Base-by-base conservation (phyloP, 139 green algal genomes). In the Edaphochlamys debaryana region DNA sequence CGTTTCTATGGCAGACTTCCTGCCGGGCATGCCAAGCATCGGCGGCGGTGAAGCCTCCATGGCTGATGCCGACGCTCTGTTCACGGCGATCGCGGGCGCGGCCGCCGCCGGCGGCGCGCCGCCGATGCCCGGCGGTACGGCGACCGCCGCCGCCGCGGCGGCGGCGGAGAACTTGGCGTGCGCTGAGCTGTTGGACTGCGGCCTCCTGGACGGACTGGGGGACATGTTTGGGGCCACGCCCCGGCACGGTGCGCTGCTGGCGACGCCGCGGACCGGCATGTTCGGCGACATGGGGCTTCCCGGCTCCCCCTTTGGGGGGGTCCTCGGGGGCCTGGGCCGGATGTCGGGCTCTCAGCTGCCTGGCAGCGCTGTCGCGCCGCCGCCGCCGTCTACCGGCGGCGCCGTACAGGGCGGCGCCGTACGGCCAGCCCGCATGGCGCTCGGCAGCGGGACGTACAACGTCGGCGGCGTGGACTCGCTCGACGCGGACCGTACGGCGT, bases 51-150 rank as follows among this genome's bases (percentile, higher is more conserved):
- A 45, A 4, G 34, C 52, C n/a, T 34, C 30, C 9, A 40, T 15
- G 19, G 73, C 56, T 27, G 34, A 67, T 13, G 72, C 54, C 19
- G 73, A 80, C 22, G 71, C 52, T 0, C 69, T 80, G 73, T 58
- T 69, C 41, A 56, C 73, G 3, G 73, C 73, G 11, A 60, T 69
- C 36, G 56, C 56, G 4, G 56, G 56, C 38, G 73, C 56, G 29
- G 73, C 58, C 56, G 23, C 9, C 56, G 19, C 56, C 6, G 3
- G 20, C 25, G 9, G 23, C 2, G 9, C 17, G 56, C 6, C 23
- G 56, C 25, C 56, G 56, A 29, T 29, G 56, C 3, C n/a, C n/a
- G n/a, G n/a, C 73, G 3, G 45, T 30, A n/a, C 36, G 6, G 64
- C 64, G 13, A 6, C 25, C n/a, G 69, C 20, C 19, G 42, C 30